Base-by-base conservation (phyloP, 2,329 filamentous ascomycete genomes). In the Xylariaceae sp. region DNA sequence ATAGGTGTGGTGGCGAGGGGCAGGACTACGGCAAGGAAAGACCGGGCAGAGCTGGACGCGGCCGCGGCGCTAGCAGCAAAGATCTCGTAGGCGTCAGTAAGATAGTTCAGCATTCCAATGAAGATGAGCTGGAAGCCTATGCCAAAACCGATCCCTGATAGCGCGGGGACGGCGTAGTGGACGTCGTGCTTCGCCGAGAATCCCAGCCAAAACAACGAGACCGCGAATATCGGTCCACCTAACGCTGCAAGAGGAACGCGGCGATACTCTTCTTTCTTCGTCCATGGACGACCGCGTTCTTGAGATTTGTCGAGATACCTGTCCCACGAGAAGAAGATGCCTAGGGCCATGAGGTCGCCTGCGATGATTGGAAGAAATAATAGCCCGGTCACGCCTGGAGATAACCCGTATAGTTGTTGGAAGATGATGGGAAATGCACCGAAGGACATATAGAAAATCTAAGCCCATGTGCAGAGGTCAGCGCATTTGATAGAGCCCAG, bases 351-450 rank as follows among this genome's bases (percentile, higher is more conserved):
- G 37, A 80, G 58, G 29, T 82, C 80, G 21, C 88, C 88, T 6
- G 80, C 71, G 44, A 83, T 83, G 52, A 92, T 84, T 29, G 86
- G 80, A 6, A 91, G 74, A 69, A 88, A 90, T 4, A 82, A 76
- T 1, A 91, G 75, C 1, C 87, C 87, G 30, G 82, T 80, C 26
- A 82, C 74, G 18, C 87, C 85, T 0, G 84, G 75, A 2, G 77
- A 80, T 56, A 90, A 80, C 29, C 74, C 72, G 67, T 90, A 90
- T 3, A 84, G 66, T 21, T 71, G 66, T 58, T 79, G 73, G 68
- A 89, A 92, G 58, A 90, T 86, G 55, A 85, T 76, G 1, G 84
- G 84, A 67, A 86, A 92, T 2, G 86, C 85, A 67, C 89, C 83
- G 62, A 92, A 89, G 65, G 84, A 89, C 71, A 92, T 88, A 75